phyloP scores from a whole-genome alignment of 176 grass and related monocot species.

The Triticum dicoccoides region DNA sequence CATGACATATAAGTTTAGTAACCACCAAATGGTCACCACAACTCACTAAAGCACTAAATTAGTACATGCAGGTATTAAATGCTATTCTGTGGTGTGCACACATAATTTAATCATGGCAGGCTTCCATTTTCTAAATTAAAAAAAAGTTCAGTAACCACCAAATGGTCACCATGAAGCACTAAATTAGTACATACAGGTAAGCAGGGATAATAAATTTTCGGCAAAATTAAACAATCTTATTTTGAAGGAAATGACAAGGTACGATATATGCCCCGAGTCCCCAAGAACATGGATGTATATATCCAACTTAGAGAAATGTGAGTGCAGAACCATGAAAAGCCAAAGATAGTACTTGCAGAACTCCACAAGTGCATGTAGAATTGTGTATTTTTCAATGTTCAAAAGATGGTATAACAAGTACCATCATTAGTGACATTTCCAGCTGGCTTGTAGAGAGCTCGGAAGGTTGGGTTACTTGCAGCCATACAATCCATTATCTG shows the following conservation, averaged over 20 bases:
- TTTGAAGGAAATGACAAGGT: slow-evolving; percentile 9
- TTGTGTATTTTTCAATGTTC: background rate
- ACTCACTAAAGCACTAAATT: slow-evolving; percentile 16
- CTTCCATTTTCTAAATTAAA: background rate
- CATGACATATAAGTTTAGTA: background rate
- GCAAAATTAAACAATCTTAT: slow-evolving; percentile 9
- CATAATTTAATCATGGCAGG: background rate
- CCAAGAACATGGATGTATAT: slow-evolving; percentile 13
- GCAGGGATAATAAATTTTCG: background rate
- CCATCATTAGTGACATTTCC: slow-evolving; percentile 69
- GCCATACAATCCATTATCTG: slow-evolving; percentile 90
- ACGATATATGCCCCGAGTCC: background rate
- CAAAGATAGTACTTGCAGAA: background rate
- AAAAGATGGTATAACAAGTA: slow-evolving; percentile 30
- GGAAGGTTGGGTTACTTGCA: slow-evolving; percentile 80
- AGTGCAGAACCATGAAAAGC: slow-evolving; percentile 16
- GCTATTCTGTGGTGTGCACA: background rate
- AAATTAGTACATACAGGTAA: slow-evolving; percentile 23
- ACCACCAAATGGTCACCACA: background rate
- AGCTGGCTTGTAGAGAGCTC: slow-evolving; percentile 77
- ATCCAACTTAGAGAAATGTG: background rate
- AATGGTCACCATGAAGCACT: background rate
- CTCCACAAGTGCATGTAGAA: background rate
- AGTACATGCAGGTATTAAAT: background rate
- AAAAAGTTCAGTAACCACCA: slow-evolving; percentile 1